Base-by-base conservation (phyloP, 2,329 filamentous ascomycete genomes). In the Colletotrichum cereale region DNA sequence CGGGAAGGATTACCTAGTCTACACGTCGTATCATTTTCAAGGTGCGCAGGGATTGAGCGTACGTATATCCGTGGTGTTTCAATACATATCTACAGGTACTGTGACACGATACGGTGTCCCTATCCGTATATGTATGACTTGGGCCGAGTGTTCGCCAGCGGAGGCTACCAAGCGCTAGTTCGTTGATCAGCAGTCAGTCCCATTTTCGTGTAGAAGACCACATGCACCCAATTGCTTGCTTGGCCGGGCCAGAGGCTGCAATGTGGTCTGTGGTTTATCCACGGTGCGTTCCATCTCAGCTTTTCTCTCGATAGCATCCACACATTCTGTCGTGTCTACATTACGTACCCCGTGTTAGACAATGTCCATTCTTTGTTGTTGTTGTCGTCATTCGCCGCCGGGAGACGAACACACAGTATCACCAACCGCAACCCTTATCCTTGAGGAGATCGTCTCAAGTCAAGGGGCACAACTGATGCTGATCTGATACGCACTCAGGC, bases 391-490 rank as follows among this genome's bases (percentile, higher is more conserved):
- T 48, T 38, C 42, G n/a, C 58, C 40, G 42, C 44, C n/a, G 11
- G 29, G 31, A 60, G 65, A 52, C 53, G 63, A 53, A 71, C 47
- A 61, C 47, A 24, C 44, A 24, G 44, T 12, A 47, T 24, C 12
- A 16, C 21, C 14, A 26, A 18, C 29, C 42, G 47, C 44, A 26
- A 31, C 31, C 62, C 69, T 31, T 69, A 48, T 50, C 66, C 53
- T 29, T 38, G 64, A 58, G 50, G 48, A 44, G 34, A 62, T 67
- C 36, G 31, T 58, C 12, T 57, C 38, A 42, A 56, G 48, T 66
- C 67, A 56, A 66, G 62, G 62, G 67, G 62, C 40, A 21, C 40
- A 48, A 47, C n/a, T 66, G 65, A 68, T 58, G 66, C 65, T 50
- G 26, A 72, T 68, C 36, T 60, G 66, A 68, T 60, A 64, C 53